Percentiles rank a stretch among this genome's conserved stretches.
Conservation (phyloP, 768 basidiomycete genomes). For the Lentinula edodes region DNA sequence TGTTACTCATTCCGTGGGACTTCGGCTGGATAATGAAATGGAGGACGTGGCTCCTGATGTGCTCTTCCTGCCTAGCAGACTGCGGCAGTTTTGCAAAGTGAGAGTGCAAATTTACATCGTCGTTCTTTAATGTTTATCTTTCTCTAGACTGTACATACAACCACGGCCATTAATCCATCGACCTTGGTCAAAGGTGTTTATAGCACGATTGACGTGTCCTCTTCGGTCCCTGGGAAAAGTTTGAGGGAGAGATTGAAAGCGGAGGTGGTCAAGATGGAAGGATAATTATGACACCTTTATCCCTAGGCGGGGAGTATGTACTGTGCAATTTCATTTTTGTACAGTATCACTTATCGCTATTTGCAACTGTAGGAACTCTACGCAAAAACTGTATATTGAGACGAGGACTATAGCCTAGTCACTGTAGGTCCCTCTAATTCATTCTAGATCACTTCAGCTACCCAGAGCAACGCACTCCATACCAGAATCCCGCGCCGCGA, state of each 20-base stretch:
- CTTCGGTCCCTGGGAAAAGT: conserved; percentile 15
- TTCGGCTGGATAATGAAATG: conserved; percentile 31
- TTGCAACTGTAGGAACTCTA: too few relatives aligned
- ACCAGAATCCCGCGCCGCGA: background rate
- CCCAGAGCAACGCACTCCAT: too few relatives aligned
- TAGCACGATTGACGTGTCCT: conserved; percentile 34
- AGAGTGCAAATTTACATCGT: conserved; percentile 1
- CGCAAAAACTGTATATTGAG: too few relatives aligned
- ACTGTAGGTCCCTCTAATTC: too few relatives aligned
- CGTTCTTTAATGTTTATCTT: background rate
- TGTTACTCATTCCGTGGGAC: conserved; percentile 61
- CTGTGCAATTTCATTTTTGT: background rate
- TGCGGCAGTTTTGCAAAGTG: conserved; percentile 91
- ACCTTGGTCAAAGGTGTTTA: conserved; percentile 60
- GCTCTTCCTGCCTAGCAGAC: conserved; percentile 78
- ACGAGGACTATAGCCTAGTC: too few relatives aligned
- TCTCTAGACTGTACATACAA: conserved; percentile 67
- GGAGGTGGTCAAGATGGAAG: conserved; percentile 27
- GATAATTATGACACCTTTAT: background rate
- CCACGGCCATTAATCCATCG: conserved; percentile 82
- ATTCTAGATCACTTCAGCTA: too few relatives aligned
- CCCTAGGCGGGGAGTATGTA: background rate
- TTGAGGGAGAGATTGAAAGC: conserved; percentile 29
- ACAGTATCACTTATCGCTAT: background rate
- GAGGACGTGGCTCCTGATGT: conserved; percentile 69